Conservation (phyloP, 805 yeast species). For the Schwanniomyces vanrijiae region DNA sequence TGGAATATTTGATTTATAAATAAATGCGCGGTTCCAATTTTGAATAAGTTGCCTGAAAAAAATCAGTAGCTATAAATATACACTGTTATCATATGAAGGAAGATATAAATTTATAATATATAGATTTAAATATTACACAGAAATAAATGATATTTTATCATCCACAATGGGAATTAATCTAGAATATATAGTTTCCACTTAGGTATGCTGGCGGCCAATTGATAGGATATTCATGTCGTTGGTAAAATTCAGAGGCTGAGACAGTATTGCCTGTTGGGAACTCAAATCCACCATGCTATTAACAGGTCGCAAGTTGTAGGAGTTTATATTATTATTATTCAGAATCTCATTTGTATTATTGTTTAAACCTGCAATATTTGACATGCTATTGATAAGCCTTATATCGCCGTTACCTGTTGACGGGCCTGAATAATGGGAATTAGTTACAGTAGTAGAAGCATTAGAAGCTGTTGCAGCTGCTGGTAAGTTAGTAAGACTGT, state of each 20-base stretch:
- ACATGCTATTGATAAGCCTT: slow-evolving; percentile 27
- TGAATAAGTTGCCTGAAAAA: no score
- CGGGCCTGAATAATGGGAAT: slow-evolving; percentile 1
- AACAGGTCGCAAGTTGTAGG: slow-evolving; percentile 21
- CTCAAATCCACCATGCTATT: slow-evolving; percentile 35
- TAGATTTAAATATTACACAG: no score
- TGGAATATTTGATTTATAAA: background rate
- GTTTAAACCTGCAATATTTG: slow-evolving; percentile 20
- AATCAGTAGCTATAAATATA: no score
- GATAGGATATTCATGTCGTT: slow-evolving; percentile 2
- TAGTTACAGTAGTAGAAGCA: background rate
- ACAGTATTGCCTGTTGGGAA: slow-evolving; percentile 5
- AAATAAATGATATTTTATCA: no score
- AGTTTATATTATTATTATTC: slow-evolving; percentile 4
- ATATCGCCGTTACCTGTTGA: slow-evolving; percentile 14
- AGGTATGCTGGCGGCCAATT: slow-evolving; percentile 1
- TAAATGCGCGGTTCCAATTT: background rate
- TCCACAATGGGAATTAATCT: background rate
- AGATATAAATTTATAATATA: no score
- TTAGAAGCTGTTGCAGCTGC: slow-evolving; percentile 15
- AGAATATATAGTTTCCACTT: background rate
- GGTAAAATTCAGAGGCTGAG: background rate
- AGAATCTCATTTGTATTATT: background rate
- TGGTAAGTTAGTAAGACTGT: slow-evolving; percentile 24
- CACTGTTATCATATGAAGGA: no score